Evolutionary conservation across 345 rosid species (phyloP).

Genomic region (Arabis hirsuta): DNA sequence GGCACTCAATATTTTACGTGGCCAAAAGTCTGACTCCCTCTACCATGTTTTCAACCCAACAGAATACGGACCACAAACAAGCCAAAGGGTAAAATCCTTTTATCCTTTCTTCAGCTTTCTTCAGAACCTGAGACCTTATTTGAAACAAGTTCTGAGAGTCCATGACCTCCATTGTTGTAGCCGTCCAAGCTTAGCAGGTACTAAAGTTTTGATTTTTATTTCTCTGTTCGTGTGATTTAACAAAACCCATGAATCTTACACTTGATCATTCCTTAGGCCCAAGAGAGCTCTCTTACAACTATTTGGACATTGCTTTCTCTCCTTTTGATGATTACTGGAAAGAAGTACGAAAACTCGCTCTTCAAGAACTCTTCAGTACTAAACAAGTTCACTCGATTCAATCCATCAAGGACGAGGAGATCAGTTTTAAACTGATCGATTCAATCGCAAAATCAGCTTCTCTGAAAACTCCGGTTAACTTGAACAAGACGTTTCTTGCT

Average conservation of each 20-base stretch:
- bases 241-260: background rate
- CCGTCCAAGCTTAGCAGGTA: conserved; percentile 33
- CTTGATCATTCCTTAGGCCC: conserved; percentile 12
- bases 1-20: too few species aligned
- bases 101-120: too few species aligned
- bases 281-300: conserved; percentile 46
- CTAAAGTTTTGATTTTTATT: background rate
- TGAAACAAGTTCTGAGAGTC: conserved; percentile 25
- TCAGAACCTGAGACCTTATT: too few species aligned
- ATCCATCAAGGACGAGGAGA: conserved; percentile 46
- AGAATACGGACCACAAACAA: too few species aligned
- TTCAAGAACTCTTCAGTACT: conserved; percentile 38
- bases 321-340: conserved; percentile 49
- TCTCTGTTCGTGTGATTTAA: background rate
- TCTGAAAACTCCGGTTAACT: conserved; percentile 21
- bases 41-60: too few species aligned
- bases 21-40: too few species aligned
- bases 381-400: conserved; percentile 39
- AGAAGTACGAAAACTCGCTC: conserved; percentile 38
- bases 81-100: too few species aligned
- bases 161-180: conserved; percentile 38
- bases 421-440: conserved; percentile 36
- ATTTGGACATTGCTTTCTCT: conserved; percentile 47
- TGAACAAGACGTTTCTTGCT: conserved; percentile 29
- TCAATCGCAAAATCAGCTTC: conserved; percentile 30